Evolutionary conservation across 2,329 filamentous ascomycete species (phyloP), one percentile per base, ranked within the genome.

Genomic region (Aspergillus hiratsukae): DNA sequence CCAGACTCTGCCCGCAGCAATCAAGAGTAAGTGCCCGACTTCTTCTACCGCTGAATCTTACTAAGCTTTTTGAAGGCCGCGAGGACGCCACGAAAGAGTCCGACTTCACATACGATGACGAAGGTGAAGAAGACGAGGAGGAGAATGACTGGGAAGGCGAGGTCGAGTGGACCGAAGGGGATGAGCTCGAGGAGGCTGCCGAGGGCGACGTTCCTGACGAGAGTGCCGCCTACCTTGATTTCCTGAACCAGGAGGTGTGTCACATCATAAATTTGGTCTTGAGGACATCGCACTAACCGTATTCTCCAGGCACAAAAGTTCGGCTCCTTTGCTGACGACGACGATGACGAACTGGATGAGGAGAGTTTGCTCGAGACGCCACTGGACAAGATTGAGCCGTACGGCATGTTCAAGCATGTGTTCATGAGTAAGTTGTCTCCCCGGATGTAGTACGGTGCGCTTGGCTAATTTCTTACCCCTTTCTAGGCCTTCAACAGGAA

Each of bases 361-460:
- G 93, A 92, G 72, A 89, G 90, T 57, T 80, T 97, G 52, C 84
- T 99, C 2, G 94, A 99, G 75, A 96, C 93, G 11, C 92, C 93
- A 17, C 81, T 99, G 25, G 94, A 99, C 75, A 94, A 94, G 77
- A 83, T 99, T 60, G 94, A 99, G 76, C 92, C 93, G 2, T 99
- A 99, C 69, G 84, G 87, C 70, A 80, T 96, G 60, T 97, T 99
- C 83, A 88, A 91, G 72, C 81, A 83, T 59, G 87, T 90, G 19
- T 79, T 97, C 63, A 75, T 93, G 69, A 88, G 92, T 96, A 85
- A 75, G 90, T 8, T 25, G 48, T 37, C 25, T 10, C 17, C 4
- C 53, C 19, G 9, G 31, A 48, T 8, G 27, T 25, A 25, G 7
- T 25, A 5, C 11, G 43, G 4, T 23, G n/a, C 25, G 53, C 49